These are phyloP conservation scores for Suhomyces pyralidae DNA, from an alignment of 805 yeast genomes.

Conservation along the genomic window DNA sequence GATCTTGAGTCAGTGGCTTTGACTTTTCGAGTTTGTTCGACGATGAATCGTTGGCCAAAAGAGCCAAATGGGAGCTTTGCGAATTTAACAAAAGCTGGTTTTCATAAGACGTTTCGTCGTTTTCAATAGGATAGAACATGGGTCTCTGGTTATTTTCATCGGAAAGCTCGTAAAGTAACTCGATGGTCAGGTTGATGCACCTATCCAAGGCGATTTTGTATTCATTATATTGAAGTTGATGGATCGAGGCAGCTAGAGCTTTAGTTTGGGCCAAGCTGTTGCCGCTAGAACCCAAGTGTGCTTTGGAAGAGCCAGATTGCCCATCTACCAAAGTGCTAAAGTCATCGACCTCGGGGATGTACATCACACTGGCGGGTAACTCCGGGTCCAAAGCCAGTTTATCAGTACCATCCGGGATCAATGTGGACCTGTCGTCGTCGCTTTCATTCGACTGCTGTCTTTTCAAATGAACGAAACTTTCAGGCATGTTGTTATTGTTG, in stretches of 20 bases:
- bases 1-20: constrained; percentile 11
- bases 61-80: constrained; percentile 50
- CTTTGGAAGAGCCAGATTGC: constrained; percentile 1
- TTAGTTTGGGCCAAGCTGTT: constrained; percentile 3
- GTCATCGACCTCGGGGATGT: constrained; percentile 33
- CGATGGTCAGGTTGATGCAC: constrained; percentile 52
- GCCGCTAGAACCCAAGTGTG: background rate
- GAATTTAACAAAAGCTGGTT: constrained; percentile 41
- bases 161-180: constrained; percentile 49
- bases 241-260: constrained; percentile 50
- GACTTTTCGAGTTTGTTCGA: constrained; percentile 17
- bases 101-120: constrained; percentile 19
- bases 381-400: background rate
- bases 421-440: constrained; percentile 11
- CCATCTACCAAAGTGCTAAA: constrained; percentile 31
- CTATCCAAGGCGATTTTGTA: constrained; percentile 63
- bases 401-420: constrained; percentile 4
- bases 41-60: constrained; percentile 39
- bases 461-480: background rate
- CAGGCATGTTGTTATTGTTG: background rate
- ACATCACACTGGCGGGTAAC: constrained; percentile 21
- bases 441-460: background rate
- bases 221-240: constrained; percentile 75
- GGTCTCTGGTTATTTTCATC: constrained; percentile 60
- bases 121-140: constrained; percentile 53